Conservation (phyloP, 345 rosid species). For the Melaleuca quinquenervia region DNA sequence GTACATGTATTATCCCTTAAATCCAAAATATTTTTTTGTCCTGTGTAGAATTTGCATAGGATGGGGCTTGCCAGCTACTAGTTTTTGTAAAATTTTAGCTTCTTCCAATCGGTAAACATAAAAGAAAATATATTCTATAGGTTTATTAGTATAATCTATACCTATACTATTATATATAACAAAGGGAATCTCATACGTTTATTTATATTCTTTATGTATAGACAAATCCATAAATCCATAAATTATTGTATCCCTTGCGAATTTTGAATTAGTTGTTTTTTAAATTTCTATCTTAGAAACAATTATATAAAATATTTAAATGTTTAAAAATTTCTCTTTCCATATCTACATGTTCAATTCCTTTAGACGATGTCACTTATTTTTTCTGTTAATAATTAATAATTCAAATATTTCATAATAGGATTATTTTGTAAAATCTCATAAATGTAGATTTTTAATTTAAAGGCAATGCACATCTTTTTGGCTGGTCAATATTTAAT, state of each 20-base stretch:
- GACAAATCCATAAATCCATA: not conserved
- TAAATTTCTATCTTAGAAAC: not conserved
- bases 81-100: not conserved
- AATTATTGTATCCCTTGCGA: not conserved
- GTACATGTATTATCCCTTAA: not conserved
- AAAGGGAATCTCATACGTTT: not conserved
- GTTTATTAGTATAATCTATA: not conserved
- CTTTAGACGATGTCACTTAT: not conserved
- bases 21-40: not conserved
- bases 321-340: not conserved
- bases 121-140: too few relatives aligned
- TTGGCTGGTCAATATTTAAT: too few relatives aligned
- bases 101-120: not conserved
- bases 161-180: not conserved
- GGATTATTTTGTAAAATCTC: not conserved
- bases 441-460: too few relatives aligned
- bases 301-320: not conserved
- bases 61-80: not conserved
- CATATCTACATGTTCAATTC: not conserved
- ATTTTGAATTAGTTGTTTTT: not conserved
- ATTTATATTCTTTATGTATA: not conserved
- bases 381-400: not conserved
- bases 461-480: not conserved
- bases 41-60: not conserved
- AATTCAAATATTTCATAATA: not conserved